A percentile compares a stretch with the other conserved stretches of the same genome.
Evolutionary conservation across 2,329 filamentous ascomycete species (phyloP).

Genomic region (Sporothrix variecibatus): DNA sequence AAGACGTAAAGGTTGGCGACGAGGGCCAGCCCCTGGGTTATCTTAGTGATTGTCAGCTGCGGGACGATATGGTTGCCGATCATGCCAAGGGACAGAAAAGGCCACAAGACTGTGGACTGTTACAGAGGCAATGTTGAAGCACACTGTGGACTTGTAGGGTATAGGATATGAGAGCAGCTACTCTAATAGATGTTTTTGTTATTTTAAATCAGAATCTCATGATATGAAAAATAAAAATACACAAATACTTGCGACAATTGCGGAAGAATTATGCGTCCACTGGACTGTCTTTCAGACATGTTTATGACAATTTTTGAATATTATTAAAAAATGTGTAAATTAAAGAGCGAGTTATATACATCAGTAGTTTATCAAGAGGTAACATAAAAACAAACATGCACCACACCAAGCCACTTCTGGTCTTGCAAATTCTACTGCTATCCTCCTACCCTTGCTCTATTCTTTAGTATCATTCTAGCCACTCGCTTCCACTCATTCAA

Average conservation of each 20-base stretch:
- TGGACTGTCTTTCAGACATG: too few relatives aligned
- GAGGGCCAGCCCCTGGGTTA: slow-evolving; percentile 40
- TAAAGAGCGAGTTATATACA: too few relatives aligned
- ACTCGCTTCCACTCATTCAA: neutral
- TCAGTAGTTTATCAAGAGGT: too few relatives aligned
- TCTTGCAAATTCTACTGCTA: neutral
- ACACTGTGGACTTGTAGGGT: neutral
- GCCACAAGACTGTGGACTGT: slow-evolving; percentile 49
- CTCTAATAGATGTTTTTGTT: too few relatives aligned
- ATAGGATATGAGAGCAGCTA: too few relatives aligned
- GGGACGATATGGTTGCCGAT: slow-evolving; percentile 33
- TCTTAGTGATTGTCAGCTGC: slow-evolving; percentile 45
- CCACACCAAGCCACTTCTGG: neutral
- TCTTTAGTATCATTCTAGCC: neutral
- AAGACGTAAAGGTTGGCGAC: slow-evolving; percentile 30
- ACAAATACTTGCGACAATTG: too few relatives aligned
- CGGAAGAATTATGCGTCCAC: too few relatives aligned
- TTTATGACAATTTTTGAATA: too few relatives aligned
- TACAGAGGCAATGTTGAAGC: slow-evolving; percentile 40
- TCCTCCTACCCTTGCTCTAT: neutral
- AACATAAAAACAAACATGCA: too few relatives aligned
- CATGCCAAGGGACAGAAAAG: slow-evolving; percentile 41
- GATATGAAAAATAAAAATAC: too few relatives aligned
- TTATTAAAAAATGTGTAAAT: too few relatives aligned
- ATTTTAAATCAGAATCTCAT: too few relatives aligned